Evolutionary conservation across 148 eudicot species (phyloP).

Genomic region (Diospyros kaki): DNA sequence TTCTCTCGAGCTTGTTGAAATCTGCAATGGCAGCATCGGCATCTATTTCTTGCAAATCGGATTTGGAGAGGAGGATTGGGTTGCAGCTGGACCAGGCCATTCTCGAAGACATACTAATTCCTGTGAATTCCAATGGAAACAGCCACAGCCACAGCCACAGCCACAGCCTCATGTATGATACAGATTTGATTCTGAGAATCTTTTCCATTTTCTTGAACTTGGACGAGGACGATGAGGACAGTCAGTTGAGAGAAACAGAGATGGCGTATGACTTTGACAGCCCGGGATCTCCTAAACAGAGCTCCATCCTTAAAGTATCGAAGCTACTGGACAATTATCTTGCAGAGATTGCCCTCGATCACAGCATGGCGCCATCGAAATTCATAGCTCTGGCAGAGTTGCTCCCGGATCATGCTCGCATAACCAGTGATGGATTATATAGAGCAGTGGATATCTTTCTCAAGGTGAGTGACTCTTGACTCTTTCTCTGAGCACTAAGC

Average conservation of each 20-base stretch:
- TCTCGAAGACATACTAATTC: slow-evolving; percentile 81
- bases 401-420: slow-evolving; percentile 86
- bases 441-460: slow-evolving; percentile 84
- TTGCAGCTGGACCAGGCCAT: slow-evolving; percentile 86
- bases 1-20: slow-evolving; percentile 77
- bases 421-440: slow-evolving; percentile 67
- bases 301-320: slow-evolving; percentile 74
- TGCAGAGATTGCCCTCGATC: slow-evolving; percentile 77
- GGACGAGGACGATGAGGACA: slow-evolving; percentile 73
- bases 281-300: slow-evolving; percentile 79
- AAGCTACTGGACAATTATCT: slow-evolving; percentile 74
- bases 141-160: slow-evolving; percentile 25
- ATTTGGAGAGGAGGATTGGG: slow-evolving; percentile 80
- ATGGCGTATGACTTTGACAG: slow-evolving; percentile 77
- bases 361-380: slow-evolving; percentile 63
- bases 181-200: slow-evolving; percentile 63
- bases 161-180: slow-evolving; percentile 59
- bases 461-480: slow-evolving; percentile 44
- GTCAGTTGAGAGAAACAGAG: slow-evolving; percentile 42
- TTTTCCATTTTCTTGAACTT: slow-evolving; percentile 79
- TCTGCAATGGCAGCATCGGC: slow-evolving; percentile 52
- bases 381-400: slow-evolving; percentile 73
- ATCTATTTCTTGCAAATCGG: slow-evolving; percentile 66
- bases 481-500: no score
- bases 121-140: slow-evolving; percentile 54